Conservation (phyloP, 352 stramenopile genomes). For the Pythium phragmiticola region DNA sequence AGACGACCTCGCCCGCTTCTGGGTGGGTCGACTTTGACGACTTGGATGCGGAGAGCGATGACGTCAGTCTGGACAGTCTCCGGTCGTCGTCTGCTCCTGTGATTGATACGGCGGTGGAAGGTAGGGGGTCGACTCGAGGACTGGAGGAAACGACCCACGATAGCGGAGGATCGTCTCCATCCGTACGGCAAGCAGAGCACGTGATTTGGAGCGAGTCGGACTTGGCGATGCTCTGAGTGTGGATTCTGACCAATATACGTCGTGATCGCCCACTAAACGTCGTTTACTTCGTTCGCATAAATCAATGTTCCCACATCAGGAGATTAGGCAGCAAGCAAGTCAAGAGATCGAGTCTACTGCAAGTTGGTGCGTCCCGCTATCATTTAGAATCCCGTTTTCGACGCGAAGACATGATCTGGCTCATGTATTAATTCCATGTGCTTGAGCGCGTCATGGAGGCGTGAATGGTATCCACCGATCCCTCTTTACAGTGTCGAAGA, state of each 20-base stretch:
- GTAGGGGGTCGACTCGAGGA: not conserved
- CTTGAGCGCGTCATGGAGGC: too few species aligned
- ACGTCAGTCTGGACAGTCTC: not conserved
- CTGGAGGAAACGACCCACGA: not conserved
- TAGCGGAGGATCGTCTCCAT: not conserved
- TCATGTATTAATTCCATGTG: too few species aligned
- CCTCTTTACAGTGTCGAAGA: not conserved
- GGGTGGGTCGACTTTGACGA: conserved; percentile 54
- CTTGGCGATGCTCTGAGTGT: conserved; percentile 33
- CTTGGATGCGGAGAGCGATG: conserved; percentile 28
- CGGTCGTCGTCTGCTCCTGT: conserved; percentile 10
- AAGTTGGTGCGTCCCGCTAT: too few species aligned
- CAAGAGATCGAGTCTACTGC: too few species aligned
- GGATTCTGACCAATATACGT: not conserved
- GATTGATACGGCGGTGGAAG: not conserved
- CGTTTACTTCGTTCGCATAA: not conserved
- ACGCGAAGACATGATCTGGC: too few species aligned
- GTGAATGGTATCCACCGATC: too few species aligned
- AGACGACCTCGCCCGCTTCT: conserved; percentile 40
- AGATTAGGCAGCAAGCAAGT: too few species aligned
- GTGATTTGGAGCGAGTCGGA: conserved; percentile 26
- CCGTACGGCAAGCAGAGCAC: not conserved
- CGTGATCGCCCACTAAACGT: not conserved
- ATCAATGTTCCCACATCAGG: too few species aligned
- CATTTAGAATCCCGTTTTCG: too few species aligned